A percentile compares a stretch with the other conserved stretches of the same genome.
Conservation (phyloP, 2,329 filamentous ascomycete genomes). For the Falciphora oryzae region DNA sequence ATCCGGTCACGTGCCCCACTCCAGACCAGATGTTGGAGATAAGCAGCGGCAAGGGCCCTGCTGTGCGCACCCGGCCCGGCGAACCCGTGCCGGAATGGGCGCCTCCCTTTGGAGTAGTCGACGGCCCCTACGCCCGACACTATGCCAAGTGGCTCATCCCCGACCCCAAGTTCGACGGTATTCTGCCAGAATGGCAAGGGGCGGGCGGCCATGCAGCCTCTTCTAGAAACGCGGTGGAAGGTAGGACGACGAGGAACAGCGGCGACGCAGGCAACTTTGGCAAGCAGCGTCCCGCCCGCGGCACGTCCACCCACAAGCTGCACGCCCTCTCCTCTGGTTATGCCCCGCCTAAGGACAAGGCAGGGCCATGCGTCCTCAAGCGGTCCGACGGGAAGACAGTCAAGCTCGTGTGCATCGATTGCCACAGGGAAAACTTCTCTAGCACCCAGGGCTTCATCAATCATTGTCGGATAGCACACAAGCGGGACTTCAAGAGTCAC, state of each 20-base stretch:
- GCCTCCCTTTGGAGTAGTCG: slow-evolving; percentile 81
- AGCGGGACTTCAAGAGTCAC: slow-evolving; percentile 89
- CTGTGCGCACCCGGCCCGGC: slow-evolving; percentile 56
- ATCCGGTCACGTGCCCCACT: slow-evolving; percentile 64
- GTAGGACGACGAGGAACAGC: slow-evolving; percentile 74
- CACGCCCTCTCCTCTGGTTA: slow-evolving; percentile 67
- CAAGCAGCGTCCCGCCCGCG: slow-evolving; percentile 45
- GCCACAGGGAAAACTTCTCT: slow-evolving; percentile 83
- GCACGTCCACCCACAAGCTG: slow-evolving; percentile 53
- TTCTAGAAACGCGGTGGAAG: slow-evolving; percentile 51
- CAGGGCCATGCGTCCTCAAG: slow-evolving; percentile 77
- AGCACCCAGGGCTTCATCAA: slow-evolving; percentile 99
- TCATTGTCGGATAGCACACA: slow-evolving; percentile 94
- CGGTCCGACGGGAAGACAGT: slow-evolving; percentile 81
- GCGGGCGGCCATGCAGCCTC: slow-evolving; percentile 34
- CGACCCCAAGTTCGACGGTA: slow-evolving; percentile 78
- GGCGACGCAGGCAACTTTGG: slow-evolving; percentile 43
- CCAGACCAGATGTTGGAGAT: slow-evolving; percentile 65
- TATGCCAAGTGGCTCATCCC: slow-evolving; percentile 94
- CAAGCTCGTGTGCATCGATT: slow-evolving; percentile 85
- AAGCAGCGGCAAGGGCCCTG: slow-evolving; percentile 67
- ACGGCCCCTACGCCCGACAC: slow-evolving; percentile 90
- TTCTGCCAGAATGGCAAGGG: slow-evolving; percentile 41
- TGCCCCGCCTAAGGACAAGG: slow-evolving; percentile 70
- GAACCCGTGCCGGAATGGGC: slow-evolving; percentile 69